A percentile compares a stretch with the other conserved stretches of the same genome.
Conservation (phyloP, 768 basidiomycete species). For the Clavulina sp. region DNA sequence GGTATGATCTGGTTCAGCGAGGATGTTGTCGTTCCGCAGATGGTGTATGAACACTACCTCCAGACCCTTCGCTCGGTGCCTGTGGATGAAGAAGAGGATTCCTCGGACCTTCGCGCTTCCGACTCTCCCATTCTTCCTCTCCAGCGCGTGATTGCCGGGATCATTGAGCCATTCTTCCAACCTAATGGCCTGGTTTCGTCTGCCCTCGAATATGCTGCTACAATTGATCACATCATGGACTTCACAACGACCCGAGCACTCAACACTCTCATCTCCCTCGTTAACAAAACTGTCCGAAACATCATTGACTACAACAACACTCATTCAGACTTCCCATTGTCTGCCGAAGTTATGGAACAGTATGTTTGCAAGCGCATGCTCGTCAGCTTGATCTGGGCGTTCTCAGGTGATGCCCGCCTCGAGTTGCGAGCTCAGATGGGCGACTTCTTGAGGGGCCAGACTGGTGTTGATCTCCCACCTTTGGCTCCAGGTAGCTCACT, state of each 20-base stretch:
- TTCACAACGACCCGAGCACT: conserved; percentile 84
- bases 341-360: conserved; percentile 69
- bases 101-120: conserved; percentile 7
- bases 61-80: conserved; percentile 53
- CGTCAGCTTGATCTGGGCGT: conserved; percentile 92
- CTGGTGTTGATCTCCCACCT: conserved; percentile 77
- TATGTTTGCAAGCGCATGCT: conserved; percentile 82
- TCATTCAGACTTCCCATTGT: conserved; percentile 86
- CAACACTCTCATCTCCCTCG: conserved; percentile 87
- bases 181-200: conserved; percentile 64
- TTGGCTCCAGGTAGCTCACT: conserved; percentile 62
- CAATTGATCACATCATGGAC: conserved; percentile 98
- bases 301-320: conserved; percentile 88
- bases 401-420: conserved; percentile 89
- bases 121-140: conserved; percentile 47
- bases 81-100: conserved; percentile 72
- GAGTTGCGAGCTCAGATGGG: conserved; percentile 81
- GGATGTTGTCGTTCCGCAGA: conserved; percentile 74
- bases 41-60: conserved; percentile 86
- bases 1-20: conserved; percentile 99
- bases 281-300: conserved; percentile 91
- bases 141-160: conserved; percentile 54
- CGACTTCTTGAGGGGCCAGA: conserved; percentile 65
- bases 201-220: conserved; percentile 61
- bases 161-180: conserved; percentile 69